Base-by-base conservation (phyloP, 2,329 filamentous ascomycete genomes). In the Phoma sp. region DNA sequence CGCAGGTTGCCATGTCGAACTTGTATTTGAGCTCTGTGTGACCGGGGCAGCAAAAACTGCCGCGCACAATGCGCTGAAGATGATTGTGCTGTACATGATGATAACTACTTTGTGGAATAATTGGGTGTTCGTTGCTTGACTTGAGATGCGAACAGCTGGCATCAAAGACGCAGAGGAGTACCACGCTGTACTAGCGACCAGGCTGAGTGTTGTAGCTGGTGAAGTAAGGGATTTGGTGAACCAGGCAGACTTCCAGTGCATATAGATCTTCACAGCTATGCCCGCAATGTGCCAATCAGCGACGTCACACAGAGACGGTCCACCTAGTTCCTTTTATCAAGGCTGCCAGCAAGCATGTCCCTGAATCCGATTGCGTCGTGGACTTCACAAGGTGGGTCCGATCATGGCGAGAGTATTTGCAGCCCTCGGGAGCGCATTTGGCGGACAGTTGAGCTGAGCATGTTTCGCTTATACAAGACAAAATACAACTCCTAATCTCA, bases 1-100 rank as follows among this genome's bases (percentile, higher is more conserved):
- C 10, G 57, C 59, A 17, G 67, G 57, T 12, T 60, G 22, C 68
- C 67, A 71, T 21, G 39, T 33, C 22, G 60, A 25, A 31, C 21
- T 40, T 6, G 41, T 38, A 6, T 45, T 43, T 6, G 51, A 38
- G 25, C 40, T 39, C 22, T 44, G 53, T 35, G 54, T 32, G 15
- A 63, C 15, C 10, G 64, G 65, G 17, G 58, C 43, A 43, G 65
- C 62, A 9, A 68, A 22, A 12, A 51, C 46, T 29, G 45, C 35
- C 21, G 60, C 61, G 21, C 58, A 43, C 19, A 65, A 27, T 15
- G 57, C 22, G 38, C 51, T 52, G 41, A 69, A 41, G n/a, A 70
- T 12, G 5, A 65, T 29, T 22, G 19, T 27, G 25, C 44, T 51
- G 29, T 60, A 51, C 67, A 70, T 70, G 1, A n/a, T 57, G 58